phyloP scores from a whole-genome alignment of 192 early-diverging fungal genomes.

The Coemansia sp. region DNA sequence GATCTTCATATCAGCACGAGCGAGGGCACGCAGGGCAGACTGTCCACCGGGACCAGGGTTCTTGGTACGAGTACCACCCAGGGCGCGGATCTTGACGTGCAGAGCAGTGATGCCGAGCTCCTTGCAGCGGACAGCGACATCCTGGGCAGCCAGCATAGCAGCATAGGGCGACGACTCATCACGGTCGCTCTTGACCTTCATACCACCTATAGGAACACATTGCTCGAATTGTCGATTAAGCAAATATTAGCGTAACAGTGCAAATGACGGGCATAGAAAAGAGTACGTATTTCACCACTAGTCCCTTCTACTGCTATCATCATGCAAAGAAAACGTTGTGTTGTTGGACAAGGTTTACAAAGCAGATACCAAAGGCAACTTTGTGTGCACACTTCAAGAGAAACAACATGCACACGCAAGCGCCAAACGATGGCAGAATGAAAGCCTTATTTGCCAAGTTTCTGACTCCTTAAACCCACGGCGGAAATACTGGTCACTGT shows the following conservation, averaged over 20 bases:
- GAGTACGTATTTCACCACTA: conserved; percentile 72
- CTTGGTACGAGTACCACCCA: conserved; percentile 99
- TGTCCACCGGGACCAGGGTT: conserved; percentile 98
- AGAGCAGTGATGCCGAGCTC: conserved; percentile 99
- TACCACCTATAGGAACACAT: conserved; percentile 82
- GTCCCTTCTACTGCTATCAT: conserved; percentile 52
- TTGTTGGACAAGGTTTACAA: too few species aligned
- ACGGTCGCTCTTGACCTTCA: conserved; percentile 99
- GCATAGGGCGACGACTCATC: conserved; percentile 99
- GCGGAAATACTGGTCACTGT: conserved; percentile 30
- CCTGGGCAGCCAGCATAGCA: conserved; percentile 99
- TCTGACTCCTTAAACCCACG: conserved; percentile 47
- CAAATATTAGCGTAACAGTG: conserved; percentile 10
- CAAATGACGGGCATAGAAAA: conserved; percentile 39
- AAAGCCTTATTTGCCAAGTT: neutral
- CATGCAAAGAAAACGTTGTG: too few species aligned
- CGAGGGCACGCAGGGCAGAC: conserved; percentile 96
- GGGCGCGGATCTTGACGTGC: conserved; percentile 99
- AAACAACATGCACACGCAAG: conserved; percentile 1
- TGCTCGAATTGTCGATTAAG: too few species aligned
- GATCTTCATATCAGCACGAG: conserved; percentile 98
- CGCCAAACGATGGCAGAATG: conserved; percentile 2
- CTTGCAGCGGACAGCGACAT: conserved; percentile 97
- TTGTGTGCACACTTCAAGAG: neutral
- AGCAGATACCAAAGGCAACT: conserved; percentile 15